Percentiles rank a stretch among this genome's conserved stretches.
phyloP scores from a whole-genome alignment of 208 protist genomes.

The Tritrichomonas foetus region DNA sequence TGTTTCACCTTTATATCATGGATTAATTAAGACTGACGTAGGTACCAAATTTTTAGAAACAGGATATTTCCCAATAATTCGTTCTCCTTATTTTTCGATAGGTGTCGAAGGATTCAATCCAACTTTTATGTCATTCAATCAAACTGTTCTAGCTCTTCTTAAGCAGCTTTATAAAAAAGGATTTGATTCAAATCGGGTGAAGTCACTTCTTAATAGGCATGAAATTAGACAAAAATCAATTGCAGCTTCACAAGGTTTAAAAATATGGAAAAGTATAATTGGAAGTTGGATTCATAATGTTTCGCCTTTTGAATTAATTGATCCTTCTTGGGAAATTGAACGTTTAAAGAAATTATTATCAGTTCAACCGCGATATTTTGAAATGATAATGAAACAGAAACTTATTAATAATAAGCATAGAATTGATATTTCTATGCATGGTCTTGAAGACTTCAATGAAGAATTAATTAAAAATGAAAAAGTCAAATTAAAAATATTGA shows the following conservation, averaged over 20 bases:
- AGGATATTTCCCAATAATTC: not conserved
- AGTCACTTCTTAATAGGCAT: conserved; percentile 10
- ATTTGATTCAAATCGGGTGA: not conserved
- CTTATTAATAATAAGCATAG: not conserved
- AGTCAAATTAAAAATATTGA: not conserved
- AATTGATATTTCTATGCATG: not conserved
- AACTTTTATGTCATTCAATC: not conserved
- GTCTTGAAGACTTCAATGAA: not conserved
- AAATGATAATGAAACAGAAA: not conserved
- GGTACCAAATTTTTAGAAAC: not conserved
- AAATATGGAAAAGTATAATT: not conserved
- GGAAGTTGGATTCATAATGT: not conserved
- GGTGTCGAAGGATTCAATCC: not conserved
- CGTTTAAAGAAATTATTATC: not conserved
- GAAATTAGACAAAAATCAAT: not conserved
- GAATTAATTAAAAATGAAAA: not conserved
- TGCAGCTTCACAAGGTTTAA: not conserved
- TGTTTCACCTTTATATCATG: not conserved
- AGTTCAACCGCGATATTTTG: not conserved
- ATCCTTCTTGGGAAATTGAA: not conserved
- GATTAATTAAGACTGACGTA: not conserved
- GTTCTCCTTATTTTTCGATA: not conserved
- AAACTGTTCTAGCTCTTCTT: not conserved
- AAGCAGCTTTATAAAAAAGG: not conserved
- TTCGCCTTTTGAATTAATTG: not conserved